A percentile compares a stretch with the other conserved stretches of the same genome.
Evolutionary conservation across 768 basidiomycete species (phyloP).

Genomic region (Boletus rubropictus): DNA sequence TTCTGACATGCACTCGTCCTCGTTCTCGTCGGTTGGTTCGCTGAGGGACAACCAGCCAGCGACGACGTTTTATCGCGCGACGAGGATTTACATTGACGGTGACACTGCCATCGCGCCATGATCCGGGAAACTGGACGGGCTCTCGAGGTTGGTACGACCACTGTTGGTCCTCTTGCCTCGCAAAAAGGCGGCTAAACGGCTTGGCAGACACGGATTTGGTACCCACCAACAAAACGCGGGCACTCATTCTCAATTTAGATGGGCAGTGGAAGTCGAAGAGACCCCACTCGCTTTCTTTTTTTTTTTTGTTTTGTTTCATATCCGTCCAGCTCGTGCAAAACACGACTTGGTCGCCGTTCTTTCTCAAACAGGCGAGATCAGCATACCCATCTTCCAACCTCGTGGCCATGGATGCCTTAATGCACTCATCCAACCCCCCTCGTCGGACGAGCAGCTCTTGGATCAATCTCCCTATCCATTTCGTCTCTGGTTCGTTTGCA

Average conservation of each 20-base stretch:
- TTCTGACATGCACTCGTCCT: background rate
- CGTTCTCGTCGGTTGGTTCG: no score
- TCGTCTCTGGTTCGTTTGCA: constrained; percentile 54
- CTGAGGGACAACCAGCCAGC: no score
- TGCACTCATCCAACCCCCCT: constrained; percentile 13
- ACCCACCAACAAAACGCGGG: background rate
- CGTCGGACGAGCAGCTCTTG: constrained; percentile 26
- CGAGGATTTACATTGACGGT: background rate
- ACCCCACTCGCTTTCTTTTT: background rate
- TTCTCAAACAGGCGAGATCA: constrained; percentile 7
- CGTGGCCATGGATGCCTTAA: constrained; percentile 17
- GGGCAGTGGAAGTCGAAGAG: constrained; percentile 4
- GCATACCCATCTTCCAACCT: background rate
- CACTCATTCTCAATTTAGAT: constrained; percentile 24
- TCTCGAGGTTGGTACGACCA: background rate
- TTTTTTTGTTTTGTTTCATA: constrained; percentile 8
- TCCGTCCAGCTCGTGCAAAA: constrained; percentile 5
- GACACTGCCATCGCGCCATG: constrained; percentile 21
- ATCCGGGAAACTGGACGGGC: constrained; percentile 22
- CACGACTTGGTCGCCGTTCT: constrained; percentile 13
- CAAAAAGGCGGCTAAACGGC: background rate
- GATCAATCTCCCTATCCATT: constrained; percentile 44
- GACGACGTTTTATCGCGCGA: no score
- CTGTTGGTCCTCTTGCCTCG: no score
- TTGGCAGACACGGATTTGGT: constrained; percentile 13